phyloP scores from a whole-genome alignment of 2,329 filamentous ascomycete genomes.

The Aspergillus hortae region DNA sequence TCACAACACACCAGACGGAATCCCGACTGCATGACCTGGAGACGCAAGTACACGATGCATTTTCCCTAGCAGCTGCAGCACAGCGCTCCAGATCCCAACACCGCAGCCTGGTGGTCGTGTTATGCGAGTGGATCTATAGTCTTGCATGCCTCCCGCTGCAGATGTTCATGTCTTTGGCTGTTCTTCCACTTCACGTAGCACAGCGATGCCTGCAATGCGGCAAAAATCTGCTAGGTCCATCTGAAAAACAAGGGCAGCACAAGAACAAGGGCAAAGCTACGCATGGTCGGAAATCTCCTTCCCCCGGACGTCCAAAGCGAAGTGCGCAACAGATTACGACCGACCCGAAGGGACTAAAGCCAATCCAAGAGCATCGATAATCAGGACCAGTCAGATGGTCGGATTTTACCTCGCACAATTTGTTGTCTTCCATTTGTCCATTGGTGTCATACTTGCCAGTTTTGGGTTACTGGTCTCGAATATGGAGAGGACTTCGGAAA shows the following conservation, averaged over 20 bases:
- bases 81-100: slow-evolving; percentile 26
- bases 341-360: slow-evolving; percentile 1
- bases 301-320: slow-evolving; percentile 8
- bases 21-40: slow-evolving; percentile 70
- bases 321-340: background rate
- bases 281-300: slow-evolving; percentile 4
- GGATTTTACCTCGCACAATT: too few relatives aligned
- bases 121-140: slow-evolving; percentile 36
- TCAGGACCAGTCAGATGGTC: background rate
- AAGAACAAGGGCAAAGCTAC: slow-evolving; percentile 23
- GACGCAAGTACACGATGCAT: slow-evolving; percentile 67
- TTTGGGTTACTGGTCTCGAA: too few relatives aligned
- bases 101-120: slow-evolving; percentile 22
- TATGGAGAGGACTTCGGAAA: too few relatives aligned
- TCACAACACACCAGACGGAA: slow-evolving; percentile 73
- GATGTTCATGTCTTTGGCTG: slow-evolving; percentile 24
- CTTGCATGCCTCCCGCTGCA: slow-evolving; percentile 36
- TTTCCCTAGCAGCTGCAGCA: slow-evolving; percentile 75
- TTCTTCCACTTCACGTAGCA: slow-evolving; percentile 28
- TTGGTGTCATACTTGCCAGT: too few relatives aligned
- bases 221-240: background rate
- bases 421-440: too few relatives aligned
- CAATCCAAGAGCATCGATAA: slow-evolving; percentile 7
- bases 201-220: slow-evolving; percentile 16
- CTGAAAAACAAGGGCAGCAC: slow-evolving; percentile 1